Evolutionary conservation across 306 rosid genomes (phyloP), one percentile per base, ranked within the genome.

Genomic region (Pyrus betulifolia): DNA sequence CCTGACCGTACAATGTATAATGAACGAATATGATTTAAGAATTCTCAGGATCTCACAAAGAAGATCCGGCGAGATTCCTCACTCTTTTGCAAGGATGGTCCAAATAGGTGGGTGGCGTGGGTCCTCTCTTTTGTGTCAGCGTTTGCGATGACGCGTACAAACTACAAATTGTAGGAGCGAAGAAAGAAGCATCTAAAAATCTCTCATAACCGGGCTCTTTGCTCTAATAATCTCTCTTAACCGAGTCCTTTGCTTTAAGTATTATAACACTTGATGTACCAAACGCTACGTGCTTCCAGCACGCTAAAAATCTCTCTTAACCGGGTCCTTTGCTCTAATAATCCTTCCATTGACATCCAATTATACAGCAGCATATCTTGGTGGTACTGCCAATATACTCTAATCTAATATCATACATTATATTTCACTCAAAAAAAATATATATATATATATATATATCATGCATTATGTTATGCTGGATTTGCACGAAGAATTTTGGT

Each of bases 1-100:
- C 5, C 0, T 35, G 0, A 35, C 2, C 2, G 0, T 0, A 35
- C 40, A 0, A 35, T 35, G 0, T 35, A 35, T 0, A 1, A 33
- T 5, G 1, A 33, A 33, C 1, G 0, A 35, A 35, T 35, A 0
- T 1, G 0, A 35, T 35, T 35, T 35, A 1, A 1, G 0, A 7
- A 6, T 35, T 1, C 0, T 0, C 0, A 2, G 1, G 0, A 35
- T 35, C 25, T 6, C 0, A 35, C 40, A 35, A 35, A 1, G 1
- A 35, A 0, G 2, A 35, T 6, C 0, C 2, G 2, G 0, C 0
- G 9, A 35, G 40, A 2, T 6, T 35, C 4, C 2, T 7, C 9
- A 35, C 40, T 1, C 9, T 35, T 35, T 35, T 35, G 40, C 40
- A 35, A 35, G 40, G 40, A 35, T 35, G 9, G 40, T 35, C 9